Base-by-base conservation (phyloP, 345 rosid species). In the Erysimum cheiranthoides region DNA sequence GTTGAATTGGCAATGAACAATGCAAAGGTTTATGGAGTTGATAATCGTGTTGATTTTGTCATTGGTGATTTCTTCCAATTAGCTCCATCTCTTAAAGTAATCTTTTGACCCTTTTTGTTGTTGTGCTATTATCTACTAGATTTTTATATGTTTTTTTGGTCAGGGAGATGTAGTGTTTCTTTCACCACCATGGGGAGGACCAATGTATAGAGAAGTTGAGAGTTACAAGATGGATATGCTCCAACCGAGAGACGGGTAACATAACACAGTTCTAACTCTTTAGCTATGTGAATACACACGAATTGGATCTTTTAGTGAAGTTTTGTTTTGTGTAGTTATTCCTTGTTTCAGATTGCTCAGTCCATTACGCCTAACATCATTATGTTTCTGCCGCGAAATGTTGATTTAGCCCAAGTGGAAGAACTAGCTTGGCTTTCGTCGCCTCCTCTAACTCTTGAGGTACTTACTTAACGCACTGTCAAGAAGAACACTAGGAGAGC, bases 151-250 rank as follows among this genome's bases (percentile, higher is more conserved):
- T 52, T 0, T 12, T 4, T 6, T 6, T 17, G 27, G 65, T 0
- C 61, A 79, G 84, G 88, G 82, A 31, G 85, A 85, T 61, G 64
- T 83, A 1, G 70, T 78, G 65, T 85, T 77, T 73, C 80, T 85
- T 38, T 52, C 86, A 21, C 86, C 86, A 16, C 86, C 86, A 18
- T 85, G 85, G 87, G 84, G 89, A 59, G 85, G 84, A 43, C 85
- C 89, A 25, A 77, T 77, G 36, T 85, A 83, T 66, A 83, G 34
- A 57, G 45, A 67, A 56, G 45, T 73, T 35, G 75, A 75, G 79
- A 80, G 54, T 58, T 85, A 64, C 47, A 79, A 51, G 46, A 60
- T 84, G 75, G 79, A 82, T 71, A 68, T 85, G 79, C 79, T 85
- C 12, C 66, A 70, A 79, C 89, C 85, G 4, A 78, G 27, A 21